Base-by-base conservation (phyloP, 169 alveolate genomes). In the Cyclospora cayetanensis region DNA sequence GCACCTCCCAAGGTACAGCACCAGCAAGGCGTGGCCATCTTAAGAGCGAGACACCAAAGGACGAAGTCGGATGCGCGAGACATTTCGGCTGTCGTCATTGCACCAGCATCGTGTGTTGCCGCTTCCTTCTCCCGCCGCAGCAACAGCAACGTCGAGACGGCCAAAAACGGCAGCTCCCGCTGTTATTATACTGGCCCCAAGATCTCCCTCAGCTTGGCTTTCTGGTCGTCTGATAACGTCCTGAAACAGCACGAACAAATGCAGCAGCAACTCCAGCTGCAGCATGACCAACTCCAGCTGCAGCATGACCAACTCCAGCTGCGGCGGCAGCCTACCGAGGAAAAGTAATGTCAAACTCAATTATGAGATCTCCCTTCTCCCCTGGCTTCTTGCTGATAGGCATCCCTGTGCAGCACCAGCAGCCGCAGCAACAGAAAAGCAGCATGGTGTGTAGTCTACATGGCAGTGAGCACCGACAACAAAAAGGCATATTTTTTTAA, bases 361-460 rank as follows among this genome's bases (percentile, higher is more conserved):
- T 79, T 37, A 94, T 94, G 27, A 94, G 72, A 60, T 94, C 96
- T 5, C 96, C 96, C 79, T 92, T 94, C 70, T 92, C 94, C 0
- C 95, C 95, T 0, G 96, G 95, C 39, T 86, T 86, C 68, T 94
- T 94, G 39, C 92, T 83, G 31, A 94, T 89, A 29, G 96, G 96
- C 96, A 94, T 94, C 22, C 96, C 96, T 91, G 85, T 80, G 15
- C 60, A 46, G 60, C 60, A 46, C 15, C 60, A 15, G 60, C 60
- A 46, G 15, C 60, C 60, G 60, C 60, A 46, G 60, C 72, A 60
- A 60, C 72, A 60, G 72, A n/a, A n/a, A 60, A 60, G 72, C 72
- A 60, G 72, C 60, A 46, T 46, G n/a, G 72, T 29, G 79, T n/a
- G n/a, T n/a, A n/a, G n/a, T n/a, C n/a, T n/a, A n/a, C n/a, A n/a